Evolutionary conservation across 306 rosid genomes (phyloP), one percentile per base, ranked within the genome.

Genomic region (Crataegus laevigata): DNA sequence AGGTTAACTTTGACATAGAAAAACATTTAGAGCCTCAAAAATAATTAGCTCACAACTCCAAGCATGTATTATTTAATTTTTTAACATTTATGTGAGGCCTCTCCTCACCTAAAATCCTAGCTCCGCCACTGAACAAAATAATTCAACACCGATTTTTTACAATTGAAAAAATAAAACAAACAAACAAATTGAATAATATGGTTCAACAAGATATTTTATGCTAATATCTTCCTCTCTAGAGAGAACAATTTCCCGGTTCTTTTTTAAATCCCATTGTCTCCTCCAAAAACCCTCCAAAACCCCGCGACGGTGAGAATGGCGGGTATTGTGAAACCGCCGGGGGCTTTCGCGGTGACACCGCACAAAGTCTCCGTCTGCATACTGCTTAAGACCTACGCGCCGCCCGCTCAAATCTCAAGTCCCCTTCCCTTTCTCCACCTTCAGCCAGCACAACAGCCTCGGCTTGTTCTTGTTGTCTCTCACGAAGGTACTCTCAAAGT

Each of bases 291-390:
- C 66, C 66, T 61, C 62, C 74, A 34, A 62, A 62, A 62, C 40
- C 67, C 36, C 11, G 13, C 25, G 32, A 2, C 71, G 12, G 12
- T 65, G 73, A 54, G 26, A 21, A 94, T 94, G 98, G 85, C 81
- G 15, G 96, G 89, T 62, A 84, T 90, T 54, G 68, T 87, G 70
- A 92, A 89, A 71, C 93, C 90, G 66, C 85, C 89, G 26, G 90
- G 96, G 8, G 87, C 90, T 3, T 91, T 92, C 52, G 81, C 88
- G 71, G 82, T 94, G 66, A 92, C 99, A 4, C 96, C 99, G 1
- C 96, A 92, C 91, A 94, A 94, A 73, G 96, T 94, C 57, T 90
- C 97, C 15, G 77, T 92, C 30, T 94, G 99, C 80, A 83, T 92
- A 24, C 90, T 94, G 32, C 91, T 94, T 47, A 92, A 89, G 86